Conservation (phyloP, 2,329 filamentous ascomycete genomes). For the Fusarium anguioides region DNA sequence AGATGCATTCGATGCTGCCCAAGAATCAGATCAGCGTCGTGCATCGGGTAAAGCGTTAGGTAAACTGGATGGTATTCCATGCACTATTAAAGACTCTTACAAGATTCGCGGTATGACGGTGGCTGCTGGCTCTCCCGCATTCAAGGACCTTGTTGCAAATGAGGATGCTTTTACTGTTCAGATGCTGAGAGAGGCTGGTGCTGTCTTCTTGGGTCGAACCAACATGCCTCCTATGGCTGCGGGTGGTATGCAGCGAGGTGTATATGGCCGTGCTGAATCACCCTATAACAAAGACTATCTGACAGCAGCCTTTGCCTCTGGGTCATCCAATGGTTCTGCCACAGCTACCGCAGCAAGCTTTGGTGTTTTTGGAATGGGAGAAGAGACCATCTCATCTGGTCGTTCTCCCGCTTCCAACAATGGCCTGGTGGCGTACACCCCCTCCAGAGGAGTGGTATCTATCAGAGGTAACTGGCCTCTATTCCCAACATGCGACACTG, state of each 20-base stretch:
- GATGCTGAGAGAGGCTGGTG: constrained; percentile 34
- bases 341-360: background rate
- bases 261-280: constrained; percentile 7
- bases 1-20: background rate
- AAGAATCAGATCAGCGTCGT: constrained; percentile 1
- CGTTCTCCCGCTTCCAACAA: constrained; percentile 25
- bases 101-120: constrained; percentile 64
- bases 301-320: background rate
- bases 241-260: background rate
- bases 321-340: background rate
- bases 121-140: constrained; percentile 65
- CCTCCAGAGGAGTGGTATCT: constrained; percentile 18
- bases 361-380: background rate
- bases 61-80: background rate
- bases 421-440: constrained; percentile 24
- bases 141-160: constrained; percentile 60
- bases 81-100: constrained; percentile 67
- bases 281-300: background rate
- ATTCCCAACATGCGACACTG: constrained; percentile 14
- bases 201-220: background rate
- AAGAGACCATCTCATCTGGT: background rate
- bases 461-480: constrained; percentile 33
- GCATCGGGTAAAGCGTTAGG: background rate
- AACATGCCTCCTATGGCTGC: constrained; percentile 13
- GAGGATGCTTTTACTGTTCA: constrained; percentile 63